These are phyloP conservation scores for Leishmania guyanensis DNA, from an alignment of 208 protist genomes.

Conservation along the genomic window DNA sequence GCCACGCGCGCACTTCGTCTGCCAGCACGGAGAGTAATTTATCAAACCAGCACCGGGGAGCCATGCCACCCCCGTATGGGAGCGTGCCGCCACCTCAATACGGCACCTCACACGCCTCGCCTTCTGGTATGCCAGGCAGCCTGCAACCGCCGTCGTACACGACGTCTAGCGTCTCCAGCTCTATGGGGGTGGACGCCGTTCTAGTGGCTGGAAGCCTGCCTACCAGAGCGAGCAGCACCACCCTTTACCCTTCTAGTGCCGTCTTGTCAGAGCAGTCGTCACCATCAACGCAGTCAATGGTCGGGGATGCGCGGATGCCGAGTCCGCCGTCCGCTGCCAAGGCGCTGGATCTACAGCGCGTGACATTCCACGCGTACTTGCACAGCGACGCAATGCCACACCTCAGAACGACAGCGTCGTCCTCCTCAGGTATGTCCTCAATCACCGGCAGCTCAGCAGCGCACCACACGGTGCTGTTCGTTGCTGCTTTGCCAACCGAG, in stretches of 20 bases:
- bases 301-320: conserved; percentile 7
- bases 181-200: conserved; percentile 8
- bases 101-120: not conserved
- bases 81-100: conserved; percentile 25
- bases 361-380: conserved; percentile 35
- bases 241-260: conserved; percentile 6
- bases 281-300: conserved; percentile 1
- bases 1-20: conserved; percentile 17
- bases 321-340: not conserved
- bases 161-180: conserved; percentile 19
- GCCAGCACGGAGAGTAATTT: conserved; percentile 24
- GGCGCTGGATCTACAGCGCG: conserved; percentile 15
- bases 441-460: not conserved
- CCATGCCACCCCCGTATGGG: conserved; percentile 30
- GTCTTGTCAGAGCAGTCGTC: conserved; percentile 17
- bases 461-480: conserved; percentile 35
- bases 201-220: conserved; percentile 8
- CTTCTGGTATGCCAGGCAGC: not conserved
- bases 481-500: conserved; percentile 45
- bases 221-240: not conserved
- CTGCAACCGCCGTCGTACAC: conserved; percentile 18
- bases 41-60: conserved; percentile 16
- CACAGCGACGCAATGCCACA: not conserved
- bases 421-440: not conserved
- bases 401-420: not conserved